These are phyloP conservation scores for Acer negundo DNA, from an alignment of 345 rosid genomes.

Conservation along the genomic window DNA sequence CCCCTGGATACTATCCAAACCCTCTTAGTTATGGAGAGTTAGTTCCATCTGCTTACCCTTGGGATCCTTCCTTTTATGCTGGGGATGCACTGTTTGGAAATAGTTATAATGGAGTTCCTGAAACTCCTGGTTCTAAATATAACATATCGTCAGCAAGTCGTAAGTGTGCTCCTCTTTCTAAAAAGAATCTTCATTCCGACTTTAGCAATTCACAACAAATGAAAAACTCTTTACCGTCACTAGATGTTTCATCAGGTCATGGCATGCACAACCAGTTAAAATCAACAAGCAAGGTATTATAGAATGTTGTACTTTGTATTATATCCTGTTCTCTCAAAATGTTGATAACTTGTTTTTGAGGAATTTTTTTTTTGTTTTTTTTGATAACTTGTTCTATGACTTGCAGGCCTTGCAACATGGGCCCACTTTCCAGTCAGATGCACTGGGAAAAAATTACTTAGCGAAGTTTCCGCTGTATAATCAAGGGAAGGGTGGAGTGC, in stretches of 20 bases:
- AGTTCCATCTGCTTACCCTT: conserved; percentile 31
- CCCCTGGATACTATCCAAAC: conserved; percentile 42
- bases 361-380: too few relatives aligned
- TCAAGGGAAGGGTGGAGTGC: conserved; percentile 38
- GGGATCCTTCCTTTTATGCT: conserved; percentile 34
- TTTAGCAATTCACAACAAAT: conserved; percentile 25
- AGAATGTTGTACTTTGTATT: conserved; percentile 5
- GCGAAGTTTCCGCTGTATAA: conserved; percentile 30
- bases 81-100: conserved; percentile 30
- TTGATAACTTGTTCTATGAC: not conserved
- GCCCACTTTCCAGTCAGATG: conserved; percentile 27
- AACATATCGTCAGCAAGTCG: conserved; percentile 44
- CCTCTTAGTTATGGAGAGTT: conserved; percentile 42
- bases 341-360: not conserved
- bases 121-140: conserved; percentile 34
- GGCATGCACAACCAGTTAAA: conserved; percentile 39
- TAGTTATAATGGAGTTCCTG: conserved; percentile 31
- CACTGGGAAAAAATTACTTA: conserved; percentile 24
- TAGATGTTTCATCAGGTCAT: conserved; percentile 27
- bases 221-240: conserved; percentile 30
- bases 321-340: not conserved
- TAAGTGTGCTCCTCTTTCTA: conserved; percentile 15
- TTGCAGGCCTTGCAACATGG: conserved; percentile 20
- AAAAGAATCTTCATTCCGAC: conserved; percentile 10
- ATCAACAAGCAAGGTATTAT: conserved; percentile 40